Evolutionary conservation across 495 filamentous ascomycete species (phyloP).

Genomic region (Thermothielavioides terrestris): DNA sequence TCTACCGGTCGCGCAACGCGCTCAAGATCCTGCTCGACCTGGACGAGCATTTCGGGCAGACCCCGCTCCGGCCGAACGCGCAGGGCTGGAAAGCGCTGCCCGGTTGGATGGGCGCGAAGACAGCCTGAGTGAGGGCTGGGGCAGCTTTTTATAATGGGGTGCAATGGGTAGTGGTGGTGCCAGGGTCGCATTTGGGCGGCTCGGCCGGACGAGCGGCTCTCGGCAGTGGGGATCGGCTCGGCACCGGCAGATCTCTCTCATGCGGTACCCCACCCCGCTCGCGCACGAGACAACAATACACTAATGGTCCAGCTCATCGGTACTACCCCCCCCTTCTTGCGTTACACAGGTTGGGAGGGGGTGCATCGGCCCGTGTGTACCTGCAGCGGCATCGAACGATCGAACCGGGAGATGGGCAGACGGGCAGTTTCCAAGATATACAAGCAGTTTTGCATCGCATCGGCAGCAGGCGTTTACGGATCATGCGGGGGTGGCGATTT

Average conservation of each 20-base stretch:
- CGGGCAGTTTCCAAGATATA: not conserved
- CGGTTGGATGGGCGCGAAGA: constrained; percentile 25
- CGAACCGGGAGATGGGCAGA: not conserved
- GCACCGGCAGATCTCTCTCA: not conserved
- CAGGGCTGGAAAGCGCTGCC: constrained; percentile 43
- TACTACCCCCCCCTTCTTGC: too few species aligned
- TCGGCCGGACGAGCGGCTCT: constrained; percentile 7
- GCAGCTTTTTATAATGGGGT: not conserved
- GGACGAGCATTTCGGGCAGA: constrained; percentile 77
- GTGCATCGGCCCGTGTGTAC: not conserved
- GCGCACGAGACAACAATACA: not conserved
- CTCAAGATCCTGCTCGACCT: constrained; percentile 93
- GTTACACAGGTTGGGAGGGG: not conserved
- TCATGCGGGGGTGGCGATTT: not conserved
- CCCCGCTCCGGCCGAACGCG: constrained; percentile 46
- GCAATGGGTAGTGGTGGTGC: not conserved
- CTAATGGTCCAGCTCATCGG: too few species aligned
- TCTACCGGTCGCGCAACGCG: constrained; percentile 84
- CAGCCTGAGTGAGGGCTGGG: not conserved
- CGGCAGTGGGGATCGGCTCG: constrained; percentile 4
- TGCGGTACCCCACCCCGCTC: not conserved
- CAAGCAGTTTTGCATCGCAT: constrained; percentile 9
- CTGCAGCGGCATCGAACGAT: not conserved
- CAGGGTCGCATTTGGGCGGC: constrained; percentile 1
- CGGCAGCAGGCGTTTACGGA: constrained; percentile 6